Base-by-base conservation (phyloP, 805 yeast species). In the Lipomyces chichibuensis region DNA sequence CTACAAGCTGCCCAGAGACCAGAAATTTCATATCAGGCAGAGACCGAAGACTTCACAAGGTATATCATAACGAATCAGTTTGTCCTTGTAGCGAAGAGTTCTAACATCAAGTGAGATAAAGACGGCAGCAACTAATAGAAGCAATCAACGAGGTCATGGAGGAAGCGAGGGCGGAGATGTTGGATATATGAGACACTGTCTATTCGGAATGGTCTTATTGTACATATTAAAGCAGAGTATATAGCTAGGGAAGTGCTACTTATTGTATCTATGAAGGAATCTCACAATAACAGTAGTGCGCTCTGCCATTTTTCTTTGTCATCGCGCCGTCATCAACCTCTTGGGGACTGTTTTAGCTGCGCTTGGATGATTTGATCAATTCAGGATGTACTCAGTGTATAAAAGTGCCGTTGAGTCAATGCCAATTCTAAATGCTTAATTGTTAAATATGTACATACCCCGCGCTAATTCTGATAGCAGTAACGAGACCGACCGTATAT, bases 111-210 rank as follows among this genome's bases (percentile, higher is more conserved):
- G 14, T 11, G 23, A 49, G 11, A 13, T 25, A 32, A 37, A 68
- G 71, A 27, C 55, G 62, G 54, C 49, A 37, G 32, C 46, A 13
- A 20, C 20, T 69, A n/a, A 53, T 69, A 7, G 62, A 64, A 3
- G n/a, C 39, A 13, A 66, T 69, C 25, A 69, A 69, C 58, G 70
- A 55, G 2, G 64, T 49, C 8, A 69, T 69, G 71, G 67, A 66
- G 35, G 71, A 69, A 13, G 67, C 64, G 17, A 52, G 65, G n/a
- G 71, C 63, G 17, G 71, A 69, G 52, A 69, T 69, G 64, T 33
- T 65, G 33, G 71, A 67, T 25, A 37, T 67, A 35, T 62, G 37
- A 56, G 27, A 32, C 17, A 11, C 27, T 20, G 29, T 25, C 32
- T 6, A 25, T 52, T 52, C 4, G 5, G 6, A 35, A 52, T 25